Conservation (phyloP, 2,329 filamentous ascomycete species). For the Aureobasidium leucospermi region DNA sequence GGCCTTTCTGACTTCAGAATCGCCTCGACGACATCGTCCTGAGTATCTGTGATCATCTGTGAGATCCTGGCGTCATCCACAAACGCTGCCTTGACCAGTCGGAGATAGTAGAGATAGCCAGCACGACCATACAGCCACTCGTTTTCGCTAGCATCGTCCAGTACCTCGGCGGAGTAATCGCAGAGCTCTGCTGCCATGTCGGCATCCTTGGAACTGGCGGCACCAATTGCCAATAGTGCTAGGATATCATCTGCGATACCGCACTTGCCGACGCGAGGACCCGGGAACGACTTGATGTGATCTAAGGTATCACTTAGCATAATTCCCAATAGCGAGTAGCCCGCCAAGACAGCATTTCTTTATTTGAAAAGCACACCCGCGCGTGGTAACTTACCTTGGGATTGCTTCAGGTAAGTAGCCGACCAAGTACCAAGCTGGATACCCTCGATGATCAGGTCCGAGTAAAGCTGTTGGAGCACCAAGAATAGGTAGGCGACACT, state of each 20-base stretch:
- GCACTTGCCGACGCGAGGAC: slow-evolving; percentile 39
- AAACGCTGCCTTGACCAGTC: slow-evolving; percentile 54
- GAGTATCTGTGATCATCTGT: slow-evolving; percentile 46
- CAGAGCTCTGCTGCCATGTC: slow-evolving; percentile 45
- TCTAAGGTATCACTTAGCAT: slow-evolving; percentile 18
- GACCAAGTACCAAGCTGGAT: slow-evolving; percentile 42
- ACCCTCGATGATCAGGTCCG: slow-evolving; percentile 39
- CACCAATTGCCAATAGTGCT: slow-evolving; percentile 42
- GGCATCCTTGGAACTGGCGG: slow-evolving; percentile 41
- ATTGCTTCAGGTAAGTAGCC: slow-evolving; percentile 43
- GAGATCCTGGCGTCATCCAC: slow-evolving; percentile 41
- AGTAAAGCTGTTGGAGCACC: slow-evolving; percentile 42
- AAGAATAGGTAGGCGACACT: slow-evolving; percentile 45
- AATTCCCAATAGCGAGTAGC: too few species aligned
- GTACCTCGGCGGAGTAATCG: slow-evolving; percentile 42
- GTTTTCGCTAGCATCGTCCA: slow-evolving; percentile 43
- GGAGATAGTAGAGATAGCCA: slow-evolving; percentile 60
- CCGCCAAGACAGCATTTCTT: too few species aligned
- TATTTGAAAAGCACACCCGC: too few species aligned
- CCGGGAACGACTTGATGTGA: slow-evolving; percentile 42
- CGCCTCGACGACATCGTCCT: slow-evolving; percentile 50
- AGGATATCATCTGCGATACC: slow-evolving; percentile 46
- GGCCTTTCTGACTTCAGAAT: slow-evolving; percentile 50
- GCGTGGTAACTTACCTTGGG: slow-evolving; percentile 25
- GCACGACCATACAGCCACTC: slow-evolving; percentile 62